Evolutionary conservation across 441 rosid species (phyloP), one percentile per base, ranked within the genome.

Genomic region (Croton laevigatus): DNA sequence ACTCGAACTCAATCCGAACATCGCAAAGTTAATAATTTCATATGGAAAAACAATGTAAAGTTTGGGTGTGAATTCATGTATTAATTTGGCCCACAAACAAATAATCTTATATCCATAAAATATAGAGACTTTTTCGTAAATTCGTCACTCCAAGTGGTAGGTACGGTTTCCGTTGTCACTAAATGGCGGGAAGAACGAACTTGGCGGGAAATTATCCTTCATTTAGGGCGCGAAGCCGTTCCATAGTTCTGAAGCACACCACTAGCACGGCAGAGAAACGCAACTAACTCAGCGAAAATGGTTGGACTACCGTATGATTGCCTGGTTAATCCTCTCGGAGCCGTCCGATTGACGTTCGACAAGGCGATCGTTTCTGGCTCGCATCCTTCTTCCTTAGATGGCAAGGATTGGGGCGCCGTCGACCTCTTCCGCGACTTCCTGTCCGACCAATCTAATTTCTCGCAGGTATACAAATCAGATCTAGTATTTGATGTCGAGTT

Each of bases 281-380:
- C 8, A 23, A 38, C 68, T 44, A 59, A 45, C 65, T 8, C 76
- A 77, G 8, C 34, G 6, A 27, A 71, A 68, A 92, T 94, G 98
- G 99, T 84, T 4, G 98, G 99, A 51, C 87, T 84, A 8, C 80
- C 78, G 49, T 91, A 87, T 77, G 99, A 94, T 84, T 90, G 88
- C 85, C 57, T 88, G 27, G 84, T 78, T 49, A 94, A 94, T 72
- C 99, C 99, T 3, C 81, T 90, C 32, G 99, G 96, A 78, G 97
- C 91, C 76, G 91, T 94, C 66, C 89, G 97, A 63, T 82, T 80
- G 63, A 83, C 89, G 1, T 94, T 94, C 80, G 96, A 76, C 59
- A 89, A 87, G 81, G 88, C 94, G 34, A 66, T 90, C 3, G 87
- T 81, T 3, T 81, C 88, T 0, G 94, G 83, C n/a, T 70, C 81